Percentiles rank a stretch among this genome's conserved stretches.
Evolutionary conservation across 345 rosid species (phyloP).

Genomic region (Pugionium dolabratum): DNA sequence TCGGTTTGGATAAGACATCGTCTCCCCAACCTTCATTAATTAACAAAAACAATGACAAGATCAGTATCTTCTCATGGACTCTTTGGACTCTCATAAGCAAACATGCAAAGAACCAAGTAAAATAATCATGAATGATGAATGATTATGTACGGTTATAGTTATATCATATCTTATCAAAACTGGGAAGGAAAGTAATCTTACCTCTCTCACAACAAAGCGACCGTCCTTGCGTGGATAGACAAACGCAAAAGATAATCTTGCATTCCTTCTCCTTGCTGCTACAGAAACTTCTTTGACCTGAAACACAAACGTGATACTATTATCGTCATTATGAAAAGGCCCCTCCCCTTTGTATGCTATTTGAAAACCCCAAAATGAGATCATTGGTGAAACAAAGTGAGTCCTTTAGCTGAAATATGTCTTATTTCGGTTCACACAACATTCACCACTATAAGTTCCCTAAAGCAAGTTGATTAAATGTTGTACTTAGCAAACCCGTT

Average conservation of each 20-base stretch:
- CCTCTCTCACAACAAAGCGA: conserved; percentile 76
- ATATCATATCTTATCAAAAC: background rate
- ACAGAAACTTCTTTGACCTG: conserved; percentile 93
- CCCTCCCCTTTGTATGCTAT: background rate
- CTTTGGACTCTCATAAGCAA: conserved; percentile 2
- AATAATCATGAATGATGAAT: background rate
- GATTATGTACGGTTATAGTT: background rate
- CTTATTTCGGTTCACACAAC: background rate
- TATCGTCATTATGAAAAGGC: background rate
- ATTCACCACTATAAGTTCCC: background rate
- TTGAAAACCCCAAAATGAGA: background rate
- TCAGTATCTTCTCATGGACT: conserved; percentile 17
- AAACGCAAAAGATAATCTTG: conserved; percentile 87
- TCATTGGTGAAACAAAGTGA: background rate
- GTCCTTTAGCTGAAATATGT: background rate
- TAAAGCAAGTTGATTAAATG: background rate
- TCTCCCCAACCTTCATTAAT: conserved; percentile 71
- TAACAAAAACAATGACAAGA: conserved; percentile 20
- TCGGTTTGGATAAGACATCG: conserved; percentile 64
- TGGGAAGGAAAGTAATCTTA: conserved; percentile 26
- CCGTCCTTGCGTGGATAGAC: conserved; percentile 85
- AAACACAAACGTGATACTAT: conserved; percentile 9
- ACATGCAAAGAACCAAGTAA: conserved; percentile 8
- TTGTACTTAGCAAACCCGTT: background rate
- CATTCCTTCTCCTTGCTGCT: conserved; percentile 88